Base-by-base conservation (phyloP, 2,329 filamentous ascomycete species). In the Dothistroma pini region DNA sequence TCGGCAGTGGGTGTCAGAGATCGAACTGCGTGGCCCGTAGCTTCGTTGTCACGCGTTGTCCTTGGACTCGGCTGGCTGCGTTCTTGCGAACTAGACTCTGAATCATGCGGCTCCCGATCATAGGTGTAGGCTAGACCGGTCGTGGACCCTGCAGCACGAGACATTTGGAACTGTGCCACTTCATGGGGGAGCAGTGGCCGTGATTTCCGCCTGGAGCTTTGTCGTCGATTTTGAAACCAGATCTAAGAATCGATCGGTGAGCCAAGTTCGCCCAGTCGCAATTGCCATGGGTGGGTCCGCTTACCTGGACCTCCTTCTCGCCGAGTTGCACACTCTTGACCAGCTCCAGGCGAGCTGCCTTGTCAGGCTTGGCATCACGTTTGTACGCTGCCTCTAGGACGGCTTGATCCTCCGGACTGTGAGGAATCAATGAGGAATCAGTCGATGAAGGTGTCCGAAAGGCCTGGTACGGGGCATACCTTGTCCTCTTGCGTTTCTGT, bases 171-270 rank as follows among this genome's bases (percentile, higher is more conserved):
- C 55, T 75, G 70, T 19, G 69, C 86, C 58, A 93, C 83, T 74
- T 95, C 91, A 74, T 92, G 87, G 10, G 88, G 85, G 31, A 90
- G 85, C 41, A 96, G 82, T 52, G 93, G 92, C 68, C 90, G 89
- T 58, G 91, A 91, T 79, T 93, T 96, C 68, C 93, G 86, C 69
- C 93, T 86, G 75, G 96, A 91, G 76, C 96, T 96, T 76, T 97
- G 93, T 67, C 93, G 85, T 72, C 92, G 86, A 72, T 97, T 97
- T 73, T 97, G 93, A 78, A 97, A 97, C 93, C 93, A 97, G 70
- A 97, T 96, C 93, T 97, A 68, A 6, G 2, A n/a, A 22, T 3
- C 10, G 4, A 12, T 7, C 10, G 12, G 14, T 25, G 9, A 25
- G 29, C 21, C 10, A 9, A n/a, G 21, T 16, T 32, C 29, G 6